Percentiles rank a stretch among this genome's conserved stretches.
Conservation (phyloP, 495 filamentous ascomycete genomes). For the Astrothelium subdiscretum region DNA sequence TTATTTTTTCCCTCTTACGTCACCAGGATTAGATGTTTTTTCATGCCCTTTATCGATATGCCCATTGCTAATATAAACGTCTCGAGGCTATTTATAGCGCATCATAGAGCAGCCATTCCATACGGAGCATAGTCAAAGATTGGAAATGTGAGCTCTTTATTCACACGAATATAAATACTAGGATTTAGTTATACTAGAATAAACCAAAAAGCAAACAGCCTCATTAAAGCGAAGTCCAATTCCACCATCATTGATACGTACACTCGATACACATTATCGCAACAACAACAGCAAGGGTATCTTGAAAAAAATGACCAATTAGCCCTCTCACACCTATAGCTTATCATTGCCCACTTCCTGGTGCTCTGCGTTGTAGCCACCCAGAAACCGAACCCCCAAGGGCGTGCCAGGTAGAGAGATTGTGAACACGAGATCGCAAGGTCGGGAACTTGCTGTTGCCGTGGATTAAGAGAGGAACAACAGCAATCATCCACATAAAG, state of each 20-base stretch:
- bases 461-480: constrained; percentile 5
- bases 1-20: too few relatives aligned
- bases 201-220: too few relatives aligned
- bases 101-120: too few relatives aligned
- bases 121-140: too few relatives aligned
- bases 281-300: background rate
- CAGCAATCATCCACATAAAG: constrained; percentile 7
- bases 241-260: background rate
- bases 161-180: too few relatives aligned
- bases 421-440: background rate
- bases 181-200: too few relatives aligned
- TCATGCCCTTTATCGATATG: too few relatives aligned
- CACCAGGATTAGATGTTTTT: too few relatives aligned
- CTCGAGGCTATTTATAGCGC: too few relatives aligned
- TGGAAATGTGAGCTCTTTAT: too few relatives aligned
- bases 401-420: constrained; percentile 1
- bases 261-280: background rate
- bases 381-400: background rate
- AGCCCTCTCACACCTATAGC: background rate
- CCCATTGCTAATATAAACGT: too few relatives aligned
- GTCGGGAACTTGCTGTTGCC: constrained; percentile 5
- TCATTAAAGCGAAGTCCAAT: too few relatives aligned
- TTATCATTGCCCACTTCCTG: background rate
- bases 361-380: background rate
- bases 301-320: background rate